These are phyloP conservation scores for Candida glaebosa DNA, from an alignment of 805 yeast species.

Conservation along the genomic window DNA sequence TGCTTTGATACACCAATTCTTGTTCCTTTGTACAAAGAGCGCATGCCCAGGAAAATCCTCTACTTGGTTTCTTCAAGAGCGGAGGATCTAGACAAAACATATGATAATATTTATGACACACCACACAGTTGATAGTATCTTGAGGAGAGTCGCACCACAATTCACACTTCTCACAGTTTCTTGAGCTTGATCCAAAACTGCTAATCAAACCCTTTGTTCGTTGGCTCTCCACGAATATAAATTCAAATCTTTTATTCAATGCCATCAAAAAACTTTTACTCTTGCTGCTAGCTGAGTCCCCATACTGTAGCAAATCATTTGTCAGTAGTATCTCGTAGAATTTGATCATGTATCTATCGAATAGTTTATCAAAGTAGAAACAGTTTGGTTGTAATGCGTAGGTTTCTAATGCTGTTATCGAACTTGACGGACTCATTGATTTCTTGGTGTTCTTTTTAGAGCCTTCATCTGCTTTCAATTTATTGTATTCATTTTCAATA, in stretches of 20 bases:
- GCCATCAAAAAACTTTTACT: slow-evolving; percentile 62
- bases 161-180: slow-evolving; percentile 67
- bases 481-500: slow-evolving; percentile 42
- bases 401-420: slow-evolving; percentile 35
- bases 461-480: slow-evolving; percentile 6
- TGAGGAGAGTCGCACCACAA: slow-evolving; percentile 73
- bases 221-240: slow-evolving; percentile 70
- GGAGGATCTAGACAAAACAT: slow-evolving; percentile 88
- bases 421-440: slow-evolving; percentile 12
- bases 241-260: slow-evolving; percentile 64
- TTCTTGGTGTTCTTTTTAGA: slow-evolving; percentile 7
- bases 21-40: slow-evolving; percentile 66
- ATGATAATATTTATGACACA: slow-evolving; percentile 68
- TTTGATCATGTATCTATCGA: slow-evolving; percentile 79
- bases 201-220: slow-evolving; percentile 59
- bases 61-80: slow-evolving; percentile 66
- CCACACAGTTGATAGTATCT: slow-evolving; percentile 79
- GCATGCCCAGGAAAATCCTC: slow-evolving; percentile 92
- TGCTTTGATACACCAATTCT: slow-evolving; percentile 42
- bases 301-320: slow-evolving; percentile 36
- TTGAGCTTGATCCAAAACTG: slow-evolving; percentile 52
- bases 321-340: slow-evolving; percentile 78
- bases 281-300: slow-evolving; percentile 38
- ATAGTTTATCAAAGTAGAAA: slow-evolving; percentile 83
- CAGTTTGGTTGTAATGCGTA: slow-evolving; percentile 59